Conservation (phyloP, 2,329 filamentous ascomycete species). For the Trichoderma semiorbis region DNA sequence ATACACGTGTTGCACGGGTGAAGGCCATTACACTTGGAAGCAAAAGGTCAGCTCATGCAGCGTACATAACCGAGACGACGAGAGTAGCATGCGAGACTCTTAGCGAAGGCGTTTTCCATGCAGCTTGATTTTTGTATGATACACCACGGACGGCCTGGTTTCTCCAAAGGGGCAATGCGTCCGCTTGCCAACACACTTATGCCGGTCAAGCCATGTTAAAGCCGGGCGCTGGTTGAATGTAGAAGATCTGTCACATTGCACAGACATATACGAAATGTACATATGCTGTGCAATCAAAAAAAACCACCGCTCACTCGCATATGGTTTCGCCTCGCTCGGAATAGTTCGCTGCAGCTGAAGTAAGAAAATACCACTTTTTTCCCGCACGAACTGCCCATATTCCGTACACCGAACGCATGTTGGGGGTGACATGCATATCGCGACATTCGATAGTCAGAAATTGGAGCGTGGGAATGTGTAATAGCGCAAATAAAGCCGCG, state of each 20-base stretch:
- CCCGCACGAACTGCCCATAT: constrained; percentile 1
- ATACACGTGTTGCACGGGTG: constrained; percentile 25
- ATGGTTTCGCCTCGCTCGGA: not conserved
- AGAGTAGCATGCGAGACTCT: constrained; percentile 8
- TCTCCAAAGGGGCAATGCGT: constrained; percentile 15
- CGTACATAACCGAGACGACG: constrained; percentile 13
- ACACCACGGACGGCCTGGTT: not conserved
- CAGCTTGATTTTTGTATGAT: constrained; percentile 2
- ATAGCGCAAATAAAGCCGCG: not conserved
- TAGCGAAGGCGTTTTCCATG: constrained; percentile 3
- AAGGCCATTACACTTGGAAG: constrained; percentile 26
- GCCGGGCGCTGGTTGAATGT: not conserved
- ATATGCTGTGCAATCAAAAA: constrained; percentile 13
- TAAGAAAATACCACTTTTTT: not conserved
- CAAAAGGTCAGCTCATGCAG: constrained; percentile 4
- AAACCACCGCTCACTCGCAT: not conserved
- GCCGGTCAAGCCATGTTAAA: constrained; percentile 14
- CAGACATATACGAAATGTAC: constrained; percentile 6
- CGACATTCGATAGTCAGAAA: constrained; percentile 6
- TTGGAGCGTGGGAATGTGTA: not conserved
- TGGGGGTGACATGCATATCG: constrained; percentile 15
- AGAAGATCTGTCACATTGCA: constrained; percentile 19
- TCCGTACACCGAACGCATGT: not conserved
- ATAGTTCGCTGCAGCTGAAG: not conserved
- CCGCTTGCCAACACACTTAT: constrained; percentile 16